Percentiles rank a stretch among this genome's conserved stretches.
These are phyloP conservation scores for Keithomyces neogunnii DNA, from an alignment of 2,329 filamentous ascomycete species.

Conservation along the genomic window DNA sequence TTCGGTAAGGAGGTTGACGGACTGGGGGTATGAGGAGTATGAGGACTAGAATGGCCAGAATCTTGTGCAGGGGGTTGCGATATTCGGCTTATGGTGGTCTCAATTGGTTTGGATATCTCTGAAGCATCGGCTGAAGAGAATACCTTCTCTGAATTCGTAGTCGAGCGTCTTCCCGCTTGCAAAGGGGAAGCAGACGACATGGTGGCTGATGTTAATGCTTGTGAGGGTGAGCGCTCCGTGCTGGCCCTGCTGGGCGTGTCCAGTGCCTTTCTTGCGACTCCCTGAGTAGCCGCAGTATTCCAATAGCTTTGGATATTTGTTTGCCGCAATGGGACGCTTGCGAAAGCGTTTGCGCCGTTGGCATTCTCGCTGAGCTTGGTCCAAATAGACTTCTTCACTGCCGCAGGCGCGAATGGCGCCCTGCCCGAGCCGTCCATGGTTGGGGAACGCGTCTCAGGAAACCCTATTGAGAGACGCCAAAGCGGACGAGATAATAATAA, in stretches of 20 bases:
- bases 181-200: background rate
- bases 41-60: background rate
- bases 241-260: background rate
- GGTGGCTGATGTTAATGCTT: background rate
- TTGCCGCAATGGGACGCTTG: background rate
- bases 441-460: background rate
- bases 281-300: background rate
- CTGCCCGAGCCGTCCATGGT: background rate
- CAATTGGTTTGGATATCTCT: slow-evolving; percentile 3
- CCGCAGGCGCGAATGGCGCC: background rate
- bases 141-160: background rate
- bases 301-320: background rate
- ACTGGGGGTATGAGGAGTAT: background rate
- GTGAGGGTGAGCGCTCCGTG: background rate
- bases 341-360: background rate
- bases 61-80: background rate
- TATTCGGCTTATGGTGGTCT: background rate
- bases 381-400: background rate
- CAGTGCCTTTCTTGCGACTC: background rate
- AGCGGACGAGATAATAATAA: too few relatives aligned
- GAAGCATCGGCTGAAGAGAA: background rate
- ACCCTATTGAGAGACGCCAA: too few relatives aligned
- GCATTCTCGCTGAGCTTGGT: background rate
- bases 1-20: background rate
- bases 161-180: background rate